Evolutionary conservation across 768 basidiomycete genomes (phyloP), one percentile per base, ranked within the genome.

Genomic region (Flagelloscypha sp.): DNA sequence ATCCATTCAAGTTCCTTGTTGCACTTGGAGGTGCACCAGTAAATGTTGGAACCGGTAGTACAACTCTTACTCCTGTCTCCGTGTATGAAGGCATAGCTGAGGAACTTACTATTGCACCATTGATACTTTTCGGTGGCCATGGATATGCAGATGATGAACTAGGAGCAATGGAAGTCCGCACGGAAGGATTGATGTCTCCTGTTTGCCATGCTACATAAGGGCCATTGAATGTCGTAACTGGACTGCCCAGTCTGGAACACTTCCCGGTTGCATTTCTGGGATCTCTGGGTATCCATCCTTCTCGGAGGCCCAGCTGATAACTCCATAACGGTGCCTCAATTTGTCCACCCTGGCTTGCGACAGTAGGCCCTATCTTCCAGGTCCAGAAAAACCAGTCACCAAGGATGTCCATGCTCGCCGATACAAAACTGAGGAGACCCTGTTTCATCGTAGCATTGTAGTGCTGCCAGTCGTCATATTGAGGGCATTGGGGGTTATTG

Each of bases 251-350:
- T 3, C 67, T 59, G 16, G 48, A 60, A 53, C 90, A 95, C 27
- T 68, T 54, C 49, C 90, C 87, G n/a, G 64, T 42, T 17, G 76
- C 70, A 5, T 46, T 55, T 28, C 85, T 65, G 12, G 86, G 86
- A 53, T 90, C 82, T 1, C 54, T 51, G 6, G 87, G 84, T 24
- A 88, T 74, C 78, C 82, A 88, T 19, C 86, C 88, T 35, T 83
- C 65, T 40, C 72, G 60, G 31, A 89, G 72, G 7, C 63, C 62
- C 1, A 67, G 62, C 24, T 65, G 53, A 38, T 73, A 72, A 3
- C 70, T 68, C 70, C 69, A 72, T n/a, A 63, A 51, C 13, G 71
- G 70, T 5, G 68, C 47, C 44, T 65, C 61, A 15, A 62, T 49
- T 6, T 44, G 47, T 18, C 61, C 62, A 8, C 55, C 48, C 38